These are phyloP conservation scores for Inga laurina DNA, from an alignment of 306 rosid genomes.

Conservation along the genomic window DNA sequence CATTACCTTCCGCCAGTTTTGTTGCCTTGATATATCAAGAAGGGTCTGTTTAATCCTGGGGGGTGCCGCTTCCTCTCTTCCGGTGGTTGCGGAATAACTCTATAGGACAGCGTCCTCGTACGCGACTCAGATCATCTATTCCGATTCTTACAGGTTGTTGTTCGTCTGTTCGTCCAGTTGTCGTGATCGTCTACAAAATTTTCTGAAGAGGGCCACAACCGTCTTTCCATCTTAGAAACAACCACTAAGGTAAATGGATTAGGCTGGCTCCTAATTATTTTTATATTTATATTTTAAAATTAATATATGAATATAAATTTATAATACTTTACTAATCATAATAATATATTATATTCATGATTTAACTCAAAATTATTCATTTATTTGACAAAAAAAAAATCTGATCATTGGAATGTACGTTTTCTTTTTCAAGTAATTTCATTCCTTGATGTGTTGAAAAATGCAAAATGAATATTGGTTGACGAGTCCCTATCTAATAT, in stretches of 20 bases:
- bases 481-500: background rate
- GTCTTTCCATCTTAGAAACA: background rate
- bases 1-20: too few relatives aligned
- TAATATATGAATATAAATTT: background rate
- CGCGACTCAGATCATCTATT: too few relatives aligned
- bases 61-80: too few relatives aligned
- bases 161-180: too few relatives aligned
- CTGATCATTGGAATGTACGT: background rate
- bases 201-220: background rate
- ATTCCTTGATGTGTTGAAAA: background rate
- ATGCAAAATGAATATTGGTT: background rate
- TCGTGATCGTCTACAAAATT: too few relatives aligned
- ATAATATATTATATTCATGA: background rate
- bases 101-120: too few relatives aligned
- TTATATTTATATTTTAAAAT: background rate
- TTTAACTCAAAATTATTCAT: background rate
- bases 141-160: too few relatives aligned
- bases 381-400: background rate
- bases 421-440: background rate
- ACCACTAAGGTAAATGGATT: background rate
- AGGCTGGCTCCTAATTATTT: background rate
- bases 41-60: too few relatives aligned
- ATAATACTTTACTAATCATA: background rate
- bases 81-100: too few relatives aligned
- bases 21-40: too few relatives aligned